Percentiles rank a stretch among this genome's conserved stretches.
These are phyloP conservation scores for Anacardium occidentale DNA, from an alignment of 345 rosid species.

Conservation along the genomic window DNA sequence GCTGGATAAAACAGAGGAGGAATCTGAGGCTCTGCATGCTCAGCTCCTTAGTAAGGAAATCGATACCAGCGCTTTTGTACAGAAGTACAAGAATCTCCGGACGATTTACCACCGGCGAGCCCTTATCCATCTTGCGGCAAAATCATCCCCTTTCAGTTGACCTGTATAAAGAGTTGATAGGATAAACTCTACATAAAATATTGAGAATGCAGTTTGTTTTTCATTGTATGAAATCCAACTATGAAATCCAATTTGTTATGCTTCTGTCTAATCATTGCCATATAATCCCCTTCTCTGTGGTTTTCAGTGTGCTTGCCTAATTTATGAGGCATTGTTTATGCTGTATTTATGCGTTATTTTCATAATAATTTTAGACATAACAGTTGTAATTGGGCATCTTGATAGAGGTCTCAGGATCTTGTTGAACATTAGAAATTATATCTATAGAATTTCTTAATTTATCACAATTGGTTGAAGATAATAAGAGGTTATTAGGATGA, in stretches of 20 bases:
- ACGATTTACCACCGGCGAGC: conserved; percentile 70
- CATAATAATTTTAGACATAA: too few species aligned
- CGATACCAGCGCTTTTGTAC: conserved; percentile 58
- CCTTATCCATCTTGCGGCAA: conserved; percentile 67
- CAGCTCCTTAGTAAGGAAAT: conserved; percentile 70
- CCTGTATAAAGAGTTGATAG: background rate
- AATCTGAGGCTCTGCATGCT: conserved; percentile 62
- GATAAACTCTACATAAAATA: background rate
- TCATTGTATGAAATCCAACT: conserved; percentile 4
- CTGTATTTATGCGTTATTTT: background rate
- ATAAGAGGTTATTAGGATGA: too few species aligned
- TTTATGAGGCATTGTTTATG: background rate
- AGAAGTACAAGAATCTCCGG: conserved; percentile 79
- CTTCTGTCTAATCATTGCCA: background rate
- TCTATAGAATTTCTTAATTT: too few species aligned
- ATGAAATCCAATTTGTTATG: background rate
- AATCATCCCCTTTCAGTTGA: conserved; percentile 46
- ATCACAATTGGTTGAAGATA: too few species aligned
- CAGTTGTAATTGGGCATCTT: too few species aligned
- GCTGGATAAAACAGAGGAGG: conserved; percentile 66
- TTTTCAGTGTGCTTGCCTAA: background rate
- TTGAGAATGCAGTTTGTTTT: background rate
- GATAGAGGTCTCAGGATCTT: too few species aligned
- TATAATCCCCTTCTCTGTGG: background rate
- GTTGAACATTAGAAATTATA: too few species aligned